Conservation (phyloP, 1,139 yeast genomes). For the Arxiozyma heterogenica region DNA sequence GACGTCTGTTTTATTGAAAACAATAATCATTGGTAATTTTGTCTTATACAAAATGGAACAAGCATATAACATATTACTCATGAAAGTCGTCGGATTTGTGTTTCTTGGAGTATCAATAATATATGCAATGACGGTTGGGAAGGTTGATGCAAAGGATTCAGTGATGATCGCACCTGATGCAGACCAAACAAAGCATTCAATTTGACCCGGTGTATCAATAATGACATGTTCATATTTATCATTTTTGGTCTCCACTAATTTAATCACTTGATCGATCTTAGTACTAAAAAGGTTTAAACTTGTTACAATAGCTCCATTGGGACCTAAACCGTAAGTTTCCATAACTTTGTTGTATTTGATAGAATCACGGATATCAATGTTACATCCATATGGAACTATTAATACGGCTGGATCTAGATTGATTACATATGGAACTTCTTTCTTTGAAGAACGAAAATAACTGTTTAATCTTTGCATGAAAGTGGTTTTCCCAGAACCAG, state of each 20-base stretch:
- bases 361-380: constrained; percentile 93
- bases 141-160: constrained; percentile 91
- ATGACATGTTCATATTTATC: constrained; percentile 61
- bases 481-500: constrained; percentile 96
- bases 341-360: constrained; percentile 92
- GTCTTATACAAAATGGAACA: constrained; percentile 95
- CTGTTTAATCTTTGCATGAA: constrained; percentile 92
- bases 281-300: constrained; percentile 87
- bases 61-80: constrained; percentile 97
- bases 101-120: constrained; percentile 95
- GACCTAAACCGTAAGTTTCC: constrained; percentile 88
- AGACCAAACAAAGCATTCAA: constrained; percentile 93
- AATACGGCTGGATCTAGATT: constrained; percentile 95
- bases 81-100: constrained; percentile 89
- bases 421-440: constrained; percentile 65
- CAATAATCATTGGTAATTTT: constrained; percentile 92
- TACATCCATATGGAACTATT: constrained; percentile 85
- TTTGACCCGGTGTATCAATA: constrained; percentile 97
- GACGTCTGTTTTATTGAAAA: constrained; percentile 91
- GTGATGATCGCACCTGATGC: constrained; percentile 96
- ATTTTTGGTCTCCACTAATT: constrained; percentile 72
- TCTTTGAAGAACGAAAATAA: constrained; percentile 62
- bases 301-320: constrained; percentile 97
- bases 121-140: constrained; percentile 93
- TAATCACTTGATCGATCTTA: constrained; percentile 90